Percentiles rank a stretch among this genome's conserved stretches.
These are phyloP conservation scores for Phytophthora colocasiae DNA, from an alignment of 352 stramenopile genomes.

Conservation along the genomic window DNA sequence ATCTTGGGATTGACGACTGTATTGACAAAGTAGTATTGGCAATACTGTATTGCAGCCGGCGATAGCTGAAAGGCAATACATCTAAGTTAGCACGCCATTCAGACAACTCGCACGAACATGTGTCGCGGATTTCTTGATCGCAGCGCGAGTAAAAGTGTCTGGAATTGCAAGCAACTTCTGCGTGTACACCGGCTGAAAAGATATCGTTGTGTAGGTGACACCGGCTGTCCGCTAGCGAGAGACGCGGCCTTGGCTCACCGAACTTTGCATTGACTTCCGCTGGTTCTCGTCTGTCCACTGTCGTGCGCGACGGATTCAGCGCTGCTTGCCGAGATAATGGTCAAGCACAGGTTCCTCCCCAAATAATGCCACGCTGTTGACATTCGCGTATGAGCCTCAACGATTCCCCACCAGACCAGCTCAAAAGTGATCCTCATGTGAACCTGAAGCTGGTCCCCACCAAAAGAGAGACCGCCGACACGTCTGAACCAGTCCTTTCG, in stretches of 20 bases:
- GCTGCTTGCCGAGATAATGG: not conserved
- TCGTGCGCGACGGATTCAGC: slow-evolving; percentile 2
- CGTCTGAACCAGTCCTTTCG: not conserved
- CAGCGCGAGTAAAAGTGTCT: not conserved
- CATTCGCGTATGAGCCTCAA: not conserved
- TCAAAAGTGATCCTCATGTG: slow-evolving; percentile 12
- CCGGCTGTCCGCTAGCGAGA: not conserved
- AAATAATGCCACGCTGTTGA: not conserved
- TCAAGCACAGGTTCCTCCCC: not conserved
- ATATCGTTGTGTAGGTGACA: not conserved
- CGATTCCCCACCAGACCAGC: not conserved
- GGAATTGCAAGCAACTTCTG: not conserved
- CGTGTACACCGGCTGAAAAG: not conserved
- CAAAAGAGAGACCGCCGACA: slow-evolving; percentile 1
- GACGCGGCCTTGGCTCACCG: not conserved
- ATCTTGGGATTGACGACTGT: too few species aligned
- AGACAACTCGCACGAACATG: not conserved
- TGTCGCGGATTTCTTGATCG: too few species aligned
- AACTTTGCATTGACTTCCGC: slow-evolving; percentile 2
- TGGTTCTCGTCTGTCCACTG: slow-evolving; percentile 17
- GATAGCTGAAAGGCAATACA: not conserved
- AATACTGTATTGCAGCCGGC: not conserved
- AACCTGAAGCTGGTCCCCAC: slow-evolving; percentile 14
- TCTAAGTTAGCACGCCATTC: slow-evolving; percentile 5
- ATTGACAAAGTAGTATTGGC: too few species aligned